phyloP scores from a whole-genome alignment of 129 eudicot genomes.

The Calendula officinalis region DNA sequence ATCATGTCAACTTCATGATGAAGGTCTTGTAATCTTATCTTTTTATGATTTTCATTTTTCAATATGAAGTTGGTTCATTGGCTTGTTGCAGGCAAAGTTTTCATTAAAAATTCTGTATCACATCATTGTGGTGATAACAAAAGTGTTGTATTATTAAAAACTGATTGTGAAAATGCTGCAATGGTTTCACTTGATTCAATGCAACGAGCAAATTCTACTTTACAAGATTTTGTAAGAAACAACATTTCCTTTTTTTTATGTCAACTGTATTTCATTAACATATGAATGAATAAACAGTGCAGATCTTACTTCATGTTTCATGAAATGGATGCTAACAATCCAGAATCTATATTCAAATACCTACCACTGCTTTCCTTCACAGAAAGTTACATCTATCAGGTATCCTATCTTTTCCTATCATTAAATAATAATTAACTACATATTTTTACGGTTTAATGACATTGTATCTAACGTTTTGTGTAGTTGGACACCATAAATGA shows the following conservation, averaged over 20 bases:
- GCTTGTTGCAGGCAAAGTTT: constrained; percentile 37
- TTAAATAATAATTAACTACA: background rate
- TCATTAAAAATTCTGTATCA: constrained; percentile 24
- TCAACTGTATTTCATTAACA: background rate
- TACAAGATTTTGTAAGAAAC: constrained; percentile 87
- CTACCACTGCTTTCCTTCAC: constrained; percentile 84
- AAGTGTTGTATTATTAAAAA: constrained; percentile 22
- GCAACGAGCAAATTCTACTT: constrained; percentile 90
- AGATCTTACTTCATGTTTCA: constrained; percentile 98
- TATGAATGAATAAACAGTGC: constrained; percentile 50
- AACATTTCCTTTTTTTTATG: constrained; percentile 13
- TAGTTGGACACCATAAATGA: constrained; percentile 91
- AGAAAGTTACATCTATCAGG: constrained; percentile 97
- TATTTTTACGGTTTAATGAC: constrained; percentile 1
- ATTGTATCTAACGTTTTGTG: constrained; percentile 21
- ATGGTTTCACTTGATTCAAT: constrained; percentile 65
- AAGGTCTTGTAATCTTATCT: constrained; percentile 35
- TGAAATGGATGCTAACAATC: constrained; percentile 67
- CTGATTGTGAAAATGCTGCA: constrained; percentile 38
- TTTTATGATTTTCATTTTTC: background rate
- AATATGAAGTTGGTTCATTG: background rate
- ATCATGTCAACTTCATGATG: constrained; percentile 28
- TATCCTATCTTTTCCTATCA: constrained; percentile 19
- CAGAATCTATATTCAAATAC: constrained; percentile 65
- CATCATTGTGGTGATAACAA: constrained; percentile 27